phyloP scores from a whole-genome alignment of 2,329 filamentous ascomycete genomes.

The Microdochium paspali region DNA sequence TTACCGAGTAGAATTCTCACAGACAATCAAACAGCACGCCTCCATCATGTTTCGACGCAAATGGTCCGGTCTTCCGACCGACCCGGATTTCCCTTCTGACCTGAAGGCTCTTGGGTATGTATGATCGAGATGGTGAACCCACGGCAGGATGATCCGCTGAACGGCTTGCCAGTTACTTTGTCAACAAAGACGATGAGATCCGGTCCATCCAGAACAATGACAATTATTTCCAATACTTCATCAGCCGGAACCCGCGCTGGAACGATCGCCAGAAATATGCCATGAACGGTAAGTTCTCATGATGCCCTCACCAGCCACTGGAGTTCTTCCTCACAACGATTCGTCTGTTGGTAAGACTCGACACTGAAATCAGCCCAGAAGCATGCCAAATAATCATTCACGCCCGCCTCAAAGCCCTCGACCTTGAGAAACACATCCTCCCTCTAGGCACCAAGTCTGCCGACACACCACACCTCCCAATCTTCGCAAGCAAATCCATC shows the following conservation, averaged over 20 bases:
- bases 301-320: not conserved
- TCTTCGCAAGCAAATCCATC: conserved; percentile 52
- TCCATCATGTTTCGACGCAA: conserved; percentile 70
- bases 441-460: conserved; percentile 39
- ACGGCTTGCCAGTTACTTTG: conserved; percentile 53
- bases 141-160: not conserved
- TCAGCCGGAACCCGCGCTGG: conserved; percentile 64
- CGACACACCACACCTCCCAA: conserved; percentile 52
- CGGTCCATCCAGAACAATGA: conserved; percentile 59
- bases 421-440: conserved; percentile 50
- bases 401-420: conserved; percentile 50
- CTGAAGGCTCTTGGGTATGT: conserved; percentile 65
- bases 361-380: conserved; percentile 26
- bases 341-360: not conserved
- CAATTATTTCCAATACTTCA: conserved; percentile 64
- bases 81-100: conserved; percentile 56
- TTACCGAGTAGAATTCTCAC: no score
- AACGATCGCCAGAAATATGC: conserved; percentile 68
- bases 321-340: not conserved
- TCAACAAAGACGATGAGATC: conserved; percentile 68
- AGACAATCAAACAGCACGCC: not conserved
- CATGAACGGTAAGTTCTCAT: conserved; percentile 54
- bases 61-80: conserved; percentile 58
- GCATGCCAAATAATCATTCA: conserved; percentile 50
- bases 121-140: not conserved